Evolutionary conservation across 371 early-diverging fungal genomes (phyloP), one percentile per base, ranked within the genome.

Genomic region (Umbelopsis sp.): DNA sequence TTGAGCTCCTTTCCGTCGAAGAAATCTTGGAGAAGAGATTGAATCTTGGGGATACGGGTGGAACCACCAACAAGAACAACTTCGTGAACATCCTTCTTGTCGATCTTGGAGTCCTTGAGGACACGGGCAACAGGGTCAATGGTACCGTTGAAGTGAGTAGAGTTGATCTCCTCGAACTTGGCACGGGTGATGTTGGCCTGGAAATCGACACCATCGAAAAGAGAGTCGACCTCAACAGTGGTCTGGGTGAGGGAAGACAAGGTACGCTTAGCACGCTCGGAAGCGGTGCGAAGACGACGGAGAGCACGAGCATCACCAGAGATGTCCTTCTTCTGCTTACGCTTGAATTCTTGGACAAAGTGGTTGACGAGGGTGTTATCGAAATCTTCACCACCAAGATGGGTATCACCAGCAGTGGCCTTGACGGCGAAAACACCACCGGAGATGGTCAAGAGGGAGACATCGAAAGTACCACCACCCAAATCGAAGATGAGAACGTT

Each of bases 21-120:
- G 87, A 87, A 94, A 84, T 99, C 98, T 20, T 92, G 90, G 72
- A 99, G 91, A 76, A 99, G 87, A 87, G 96, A 92, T 84, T 96
- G 97, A 76, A 99, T 92, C 91, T 96, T 98, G 85, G 99, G 99
- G 80, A 99, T 99, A 91, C 99, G 97, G 70, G 99, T 98, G 70
- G 97, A 97, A 71, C 99, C 99, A 83, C 99, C 99, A 73, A 99
- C 99, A 44, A 99, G 87, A 69, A 99, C 96, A 73, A 99, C 96
- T 77, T 97, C 96, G 76, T 96, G 84, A 65, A 99, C 94, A 66
- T 86, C 73, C 70, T 83, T 72, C 89, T 98, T 98, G 78, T 93
- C 94, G 73, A 94, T 86, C 92, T 95, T 89, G 75, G 95, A 86
- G 87, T 96, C 95, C 83, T 92, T 91, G 67, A 94, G 92, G 44